Evolutionary conservation across 148 eudicot genomes (phyloP).

Genomic region (Spergularia marina): DNA sequence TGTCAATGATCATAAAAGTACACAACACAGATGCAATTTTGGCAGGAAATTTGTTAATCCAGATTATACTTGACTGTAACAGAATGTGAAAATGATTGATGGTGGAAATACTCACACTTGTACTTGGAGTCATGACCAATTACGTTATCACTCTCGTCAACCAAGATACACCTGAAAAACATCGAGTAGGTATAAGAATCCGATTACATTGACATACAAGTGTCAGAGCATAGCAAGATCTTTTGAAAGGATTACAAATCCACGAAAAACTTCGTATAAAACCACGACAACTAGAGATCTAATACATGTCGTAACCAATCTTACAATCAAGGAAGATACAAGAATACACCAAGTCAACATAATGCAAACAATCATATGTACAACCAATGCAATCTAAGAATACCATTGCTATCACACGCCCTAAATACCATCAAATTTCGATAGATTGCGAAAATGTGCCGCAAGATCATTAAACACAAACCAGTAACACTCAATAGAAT

Average conservation of each 20-base stretch:
- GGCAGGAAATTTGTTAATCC: neutral
- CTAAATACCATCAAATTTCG: neutral
- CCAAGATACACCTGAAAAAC: constrained; percentile 85
- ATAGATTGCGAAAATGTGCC: neutral
- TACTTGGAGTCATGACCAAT: constrained; percentile 93
- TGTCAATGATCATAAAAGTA: neutral
- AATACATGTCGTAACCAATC: neutral
- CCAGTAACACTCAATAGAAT: too few relatives aligned
- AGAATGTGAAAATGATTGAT: neutral
- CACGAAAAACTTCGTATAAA: neutral
- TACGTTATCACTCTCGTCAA: constrained; percentile 83
- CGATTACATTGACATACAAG: neutral
- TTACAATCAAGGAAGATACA: neutral
- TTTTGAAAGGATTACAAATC: neutral
- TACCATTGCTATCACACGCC: neutral
- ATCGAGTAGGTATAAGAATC: neutral
- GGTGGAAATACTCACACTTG: constrained; percentile 61
- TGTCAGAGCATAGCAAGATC: neutral
- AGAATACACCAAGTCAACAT: neutral
- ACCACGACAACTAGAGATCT: neutral
- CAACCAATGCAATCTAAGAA: too few relatives aligned
- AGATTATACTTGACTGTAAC: neutral
- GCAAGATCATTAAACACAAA: neutral
- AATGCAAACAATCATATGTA: neutral
- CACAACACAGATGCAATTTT: neutral